phyloP scores from a whole-genome alignment of 1,139 yeast species.

The Pichia sp. region DNA sequence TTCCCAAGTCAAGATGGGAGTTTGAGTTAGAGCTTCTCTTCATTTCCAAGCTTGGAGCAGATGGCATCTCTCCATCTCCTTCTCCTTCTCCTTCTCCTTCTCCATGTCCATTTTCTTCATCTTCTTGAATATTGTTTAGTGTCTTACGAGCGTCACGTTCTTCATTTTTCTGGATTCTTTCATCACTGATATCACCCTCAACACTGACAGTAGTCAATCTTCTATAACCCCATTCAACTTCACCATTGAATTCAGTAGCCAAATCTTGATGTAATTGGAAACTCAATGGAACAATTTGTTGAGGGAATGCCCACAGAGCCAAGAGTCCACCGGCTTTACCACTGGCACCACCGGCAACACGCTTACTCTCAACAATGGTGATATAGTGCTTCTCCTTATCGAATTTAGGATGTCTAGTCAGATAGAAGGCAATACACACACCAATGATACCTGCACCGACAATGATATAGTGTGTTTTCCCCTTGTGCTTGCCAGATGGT shows the following conservation, averaged over 20 bases:
- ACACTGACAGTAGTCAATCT: slow-evolving; percentile 79
- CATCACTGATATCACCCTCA: slow-evolving; percentile 61
- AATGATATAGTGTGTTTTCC: slow-evolving; percentile 62
- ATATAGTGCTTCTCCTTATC: slow-evolving; percentile 68
- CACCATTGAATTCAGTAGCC: slow-evolving; percentile 73
- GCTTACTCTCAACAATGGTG: slow-evolving; percentile 80
- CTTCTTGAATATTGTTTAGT: slow-evolving; percentile 4
- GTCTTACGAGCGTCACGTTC: slow-evolving; percentile 1
- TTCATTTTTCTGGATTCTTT: slow-evolving; percentile 7
- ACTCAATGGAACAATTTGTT: slow-evolving; percentile 84
- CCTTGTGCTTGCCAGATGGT: slow-evolving; percentile 53
- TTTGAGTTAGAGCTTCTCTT: slow-evolving; percentile 5
- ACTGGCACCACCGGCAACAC: slow-evolving; percentile 96
- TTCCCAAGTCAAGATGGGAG: slow-evolving; percentile 10
- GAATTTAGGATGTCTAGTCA: slow-evolving; percentile 76
- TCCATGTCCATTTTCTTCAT: slow-evolving; percentile 6
- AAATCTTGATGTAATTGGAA: slow-evolving; percentile 81
- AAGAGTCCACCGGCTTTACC: slow-evolving; percentile 97
- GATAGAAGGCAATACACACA: slow-evolving; percentile 86
- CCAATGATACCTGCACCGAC: slow-evolving; percentile 97
- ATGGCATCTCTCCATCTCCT: slow-evolving; percentile 1
- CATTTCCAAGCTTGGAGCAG: slow-evolving; percentile 6
- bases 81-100: slow-evolving; percentile 8
- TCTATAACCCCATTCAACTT: slow-evolving; percentile 86
- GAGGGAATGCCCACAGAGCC: slow-evolving; percentile 96